Conservation (phyloP, 225 moss, liverwort and hornwort species). For the Sphagnum contortum region DNA sequence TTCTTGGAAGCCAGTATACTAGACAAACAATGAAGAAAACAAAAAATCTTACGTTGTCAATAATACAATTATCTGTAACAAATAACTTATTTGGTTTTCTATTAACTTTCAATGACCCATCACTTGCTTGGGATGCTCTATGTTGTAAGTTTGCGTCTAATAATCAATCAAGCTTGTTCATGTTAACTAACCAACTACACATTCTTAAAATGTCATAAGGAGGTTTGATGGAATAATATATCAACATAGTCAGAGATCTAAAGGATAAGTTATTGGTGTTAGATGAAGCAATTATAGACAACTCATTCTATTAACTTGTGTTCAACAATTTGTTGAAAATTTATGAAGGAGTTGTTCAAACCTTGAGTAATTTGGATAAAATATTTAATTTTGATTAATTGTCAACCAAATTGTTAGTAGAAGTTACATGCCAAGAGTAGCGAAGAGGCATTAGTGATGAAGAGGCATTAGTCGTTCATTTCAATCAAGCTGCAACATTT, state of each 20-base stretch:
- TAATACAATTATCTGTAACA: neutral
- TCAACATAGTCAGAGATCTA: constrained; percentile 1
- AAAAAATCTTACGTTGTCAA: neutral
- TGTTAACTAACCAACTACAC: no score
- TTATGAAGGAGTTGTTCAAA: neutral
- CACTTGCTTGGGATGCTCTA: neutral
- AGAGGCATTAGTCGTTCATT: neutral
- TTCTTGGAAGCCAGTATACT: neutral
- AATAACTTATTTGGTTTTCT: neutral
- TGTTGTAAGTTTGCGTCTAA: no score
- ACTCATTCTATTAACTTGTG: neutral
- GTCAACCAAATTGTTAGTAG: neutral
- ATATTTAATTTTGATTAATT: neutral
- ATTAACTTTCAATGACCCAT: neutral
- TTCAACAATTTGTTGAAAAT: neutral
- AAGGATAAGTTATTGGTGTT: neutral
- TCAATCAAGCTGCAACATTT: neutral
- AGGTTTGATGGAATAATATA: neutral
- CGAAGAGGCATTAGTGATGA: neutral
- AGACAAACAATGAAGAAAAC: neutral
- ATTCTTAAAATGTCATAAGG: no score
- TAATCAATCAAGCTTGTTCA: no score
- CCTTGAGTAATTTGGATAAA: neutral
- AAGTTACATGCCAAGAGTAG: neutral
- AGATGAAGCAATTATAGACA: neutral